Conservation (phyloP, 192 early-diverging fungal genomes). For the Dissophora ornata region DNA sequence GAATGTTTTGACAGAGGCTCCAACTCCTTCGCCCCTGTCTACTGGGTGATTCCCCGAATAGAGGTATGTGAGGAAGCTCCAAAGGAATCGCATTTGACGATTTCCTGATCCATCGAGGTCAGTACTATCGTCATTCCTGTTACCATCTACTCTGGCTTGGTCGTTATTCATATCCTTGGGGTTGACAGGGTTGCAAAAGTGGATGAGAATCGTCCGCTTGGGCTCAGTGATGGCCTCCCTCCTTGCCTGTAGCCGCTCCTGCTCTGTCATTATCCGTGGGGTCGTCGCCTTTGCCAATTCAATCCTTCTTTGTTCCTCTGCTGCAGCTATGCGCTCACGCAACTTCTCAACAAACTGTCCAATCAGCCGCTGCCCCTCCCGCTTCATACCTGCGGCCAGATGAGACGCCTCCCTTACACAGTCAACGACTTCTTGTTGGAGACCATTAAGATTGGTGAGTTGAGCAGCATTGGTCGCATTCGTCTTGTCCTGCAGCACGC, state of each 20-base stretch:
- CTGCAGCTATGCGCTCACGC: neutral
- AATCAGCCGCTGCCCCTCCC: neutral
- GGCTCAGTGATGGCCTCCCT: too few relatives aligned
- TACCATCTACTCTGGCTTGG: neutral
- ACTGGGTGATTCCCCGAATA: neutral
- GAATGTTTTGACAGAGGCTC: too few relatives aligned
- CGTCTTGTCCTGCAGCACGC: neutral
- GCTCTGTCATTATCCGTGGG: too few relatives aligned
- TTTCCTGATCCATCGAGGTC: neutral
- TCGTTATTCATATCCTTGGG: too few relatives aligned
- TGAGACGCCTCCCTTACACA: neutral
- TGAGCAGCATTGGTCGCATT: too few relatives aligned
- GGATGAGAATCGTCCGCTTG: too few relatives aligned
- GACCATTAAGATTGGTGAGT: neutral
- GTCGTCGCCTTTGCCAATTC: neutral
- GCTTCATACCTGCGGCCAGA: neutral
- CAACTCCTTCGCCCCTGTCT: too few relatives aligned
- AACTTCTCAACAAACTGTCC: neutral
- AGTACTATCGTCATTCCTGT: neutral
- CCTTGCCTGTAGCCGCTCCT: too few relatives aligned
- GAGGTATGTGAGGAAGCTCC: neutral
- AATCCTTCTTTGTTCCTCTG: too few relatives aligned
- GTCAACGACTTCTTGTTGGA: neutral
- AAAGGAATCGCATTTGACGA: neutral
- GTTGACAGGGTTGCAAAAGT: too few relatives aligned